phyloP scores from a whole-genome alignment of 768 basidiomycete species.

The Scleroderma citrinum region DNA sequence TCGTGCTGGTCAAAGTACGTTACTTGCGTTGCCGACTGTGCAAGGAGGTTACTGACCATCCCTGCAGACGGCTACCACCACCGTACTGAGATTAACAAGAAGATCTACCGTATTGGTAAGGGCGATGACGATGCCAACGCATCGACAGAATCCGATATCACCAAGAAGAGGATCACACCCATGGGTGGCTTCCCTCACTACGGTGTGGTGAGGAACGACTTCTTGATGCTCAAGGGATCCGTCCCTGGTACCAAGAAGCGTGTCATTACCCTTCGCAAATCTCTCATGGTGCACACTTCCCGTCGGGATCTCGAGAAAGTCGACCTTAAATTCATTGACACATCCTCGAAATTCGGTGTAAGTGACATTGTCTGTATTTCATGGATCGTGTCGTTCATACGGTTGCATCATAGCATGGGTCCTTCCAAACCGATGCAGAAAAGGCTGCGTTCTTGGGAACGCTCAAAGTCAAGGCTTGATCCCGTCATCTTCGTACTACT shows the following conservation, averaged over 20 bases:
- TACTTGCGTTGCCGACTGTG: constrained; percentile 3
- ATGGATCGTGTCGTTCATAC: neutral
- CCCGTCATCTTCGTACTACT: constrained; percentile 30
- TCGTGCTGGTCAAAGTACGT: constrained; percentile 98
- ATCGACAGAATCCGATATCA: constrained; percentile 91
- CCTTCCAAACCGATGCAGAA: constrained; percentile 96
- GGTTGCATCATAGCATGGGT: constrained; percentile 62
- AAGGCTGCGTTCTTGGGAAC: constrained; percentile 92
- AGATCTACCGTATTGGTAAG: constrained; percentile 91
- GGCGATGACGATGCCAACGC: constrained; percentile 77
- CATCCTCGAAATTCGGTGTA: constrained; percentile 95
- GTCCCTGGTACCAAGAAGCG: constrained; percentile 97
- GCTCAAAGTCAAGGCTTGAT: constrained; percentile 78
- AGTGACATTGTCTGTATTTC: constrained; percentile 24
- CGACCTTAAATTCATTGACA: constrained; percentile 97
- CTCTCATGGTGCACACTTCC: constrained; percentile 93
- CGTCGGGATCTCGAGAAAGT: constrained; percentile 97
- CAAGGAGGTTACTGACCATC: constrained; percentile 1
- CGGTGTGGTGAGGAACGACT: constrained; percentile 98
- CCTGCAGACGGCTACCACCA: constrained; percentile 88
- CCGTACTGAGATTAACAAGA: constrained; percentile 98
- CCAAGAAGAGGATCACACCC: constrained; percentile 90
- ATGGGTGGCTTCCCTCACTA: constrained; percentile 99
- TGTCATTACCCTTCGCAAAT: constrained; percentile 95
- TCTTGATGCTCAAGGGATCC: constrained; percentile 93